Evolutionary conservation across 139 green algal genomes (phyloP).

Genomic region (Gonium pectorale): DNA sequence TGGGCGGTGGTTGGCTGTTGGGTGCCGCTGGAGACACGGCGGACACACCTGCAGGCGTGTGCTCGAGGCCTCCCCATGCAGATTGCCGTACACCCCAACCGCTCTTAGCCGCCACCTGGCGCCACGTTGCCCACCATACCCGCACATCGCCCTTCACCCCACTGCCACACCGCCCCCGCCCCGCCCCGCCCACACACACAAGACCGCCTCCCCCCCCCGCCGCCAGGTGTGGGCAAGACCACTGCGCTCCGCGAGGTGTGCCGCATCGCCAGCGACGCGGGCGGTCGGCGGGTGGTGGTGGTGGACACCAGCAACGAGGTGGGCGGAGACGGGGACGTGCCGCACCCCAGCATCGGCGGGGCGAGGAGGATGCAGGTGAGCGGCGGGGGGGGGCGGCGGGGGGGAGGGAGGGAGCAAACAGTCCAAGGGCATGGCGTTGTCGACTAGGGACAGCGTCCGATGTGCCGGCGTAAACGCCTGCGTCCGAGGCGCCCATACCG

Average conservation of each 20-base stretch:
- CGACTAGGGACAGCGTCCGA: no score
- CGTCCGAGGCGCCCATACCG: no score
- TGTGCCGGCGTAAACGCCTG: no score
- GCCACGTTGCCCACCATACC: not conserved
- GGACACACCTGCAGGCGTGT: no score
- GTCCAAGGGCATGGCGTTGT: no score
- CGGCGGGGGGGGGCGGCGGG: no score
- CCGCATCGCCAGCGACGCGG: constrained; percentile 69
- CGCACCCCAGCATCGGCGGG: constrained; percentile 74
- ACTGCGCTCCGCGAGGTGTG: constrained; percentile 86
- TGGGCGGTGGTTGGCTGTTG: no score
- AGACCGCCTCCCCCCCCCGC: no score
- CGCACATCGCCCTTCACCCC: not conserved
- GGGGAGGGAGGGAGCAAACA: no score
- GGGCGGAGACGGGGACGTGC: constrained; percentile 87
- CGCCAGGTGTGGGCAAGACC: constrained; percentile 90
- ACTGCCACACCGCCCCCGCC: not conserved
- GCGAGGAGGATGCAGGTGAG: constrained; percentile 74
- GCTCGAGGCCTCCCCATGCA: no score
- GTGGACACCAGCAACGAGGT: constrained; percentile 95
- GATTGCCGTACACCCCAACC: no score
- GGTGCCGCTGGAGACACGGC: no score
- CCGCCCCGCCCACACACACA: not conserved
- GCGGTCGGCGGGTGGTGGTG: constrained; percentile 75
- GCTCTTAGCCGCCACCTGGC: not conserved